Percentiles rank a stretch among this genome's conserved stretches.
Conservation (phyloP, 305 asterid genomes). For the Plantago rigida region DNA sequence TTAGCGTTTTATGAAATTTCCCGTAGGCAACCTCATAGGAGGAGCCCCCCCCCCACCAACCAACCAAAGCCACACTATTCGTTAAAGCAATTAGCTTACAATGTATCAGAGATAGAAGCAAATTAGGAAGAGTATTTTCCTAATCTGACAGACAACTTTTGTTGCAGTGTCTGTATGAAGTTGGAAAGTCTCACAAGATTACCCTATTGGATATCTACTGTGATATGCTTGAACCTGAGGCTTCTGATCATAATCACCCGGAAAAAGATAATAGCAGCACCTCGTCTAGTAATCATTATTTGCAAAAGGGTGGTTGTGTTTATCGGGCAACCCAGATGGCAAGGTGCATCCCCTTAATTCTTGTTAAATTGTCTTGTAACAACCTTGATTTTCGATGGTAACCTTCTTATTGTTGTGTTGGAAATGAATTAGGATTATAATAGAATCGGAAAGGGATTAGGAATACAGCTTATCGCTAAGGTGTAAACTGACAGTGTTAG, state of each 20-base stretch:
- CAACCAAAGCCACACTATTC: conserved; percentile 1
- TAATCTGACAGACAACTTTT: conserved; percentile 26
- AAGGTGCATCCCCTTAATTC: conserved; percentile 40
- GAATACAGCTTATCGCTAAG: too few species aligned
- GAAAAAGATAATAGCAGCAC: conserved; percentile 30
- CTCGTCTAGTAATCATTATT: conserved; percentile 27
- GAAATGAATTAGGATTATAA: neutral
- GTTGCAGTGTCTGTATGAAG: conserved; percentile 76
- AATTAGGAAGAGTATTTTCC: conserved; percentile 20
- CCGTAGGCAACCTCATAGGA: too few species aligned
- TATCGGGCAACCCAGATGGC: conserved; percentile 43
- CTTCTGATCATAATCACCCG: conserved; percentile 31
- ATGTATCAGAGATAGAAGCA: conserved; percentile 1
- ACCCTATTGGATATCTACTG: conserved; percentile 63
- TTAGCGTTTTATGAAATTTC: neutral
- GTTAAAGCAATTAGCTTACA: conserved; percentile 13
- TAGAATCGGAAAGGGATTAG: too few species aligned
- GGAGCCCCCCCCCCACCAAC: neutral
- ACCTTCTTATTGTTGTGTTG: neutral
- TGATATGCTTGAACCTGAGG: conserved; percentile 54
- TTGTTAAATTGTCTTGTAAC: neutral
- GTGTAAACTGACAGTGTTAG: too few species aligned
- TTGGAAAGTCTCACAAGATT: conserved; percentile 51
- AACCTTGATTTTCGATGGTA: neutral
- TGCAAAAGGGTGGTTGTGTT: conserved; percentile 40